Percentiles rank a stretch among this genome's conserved stretches.
phyloP scores from a whole-genome alignment of 257 asterid species.

The Eucommia ulmoides region DNA sequence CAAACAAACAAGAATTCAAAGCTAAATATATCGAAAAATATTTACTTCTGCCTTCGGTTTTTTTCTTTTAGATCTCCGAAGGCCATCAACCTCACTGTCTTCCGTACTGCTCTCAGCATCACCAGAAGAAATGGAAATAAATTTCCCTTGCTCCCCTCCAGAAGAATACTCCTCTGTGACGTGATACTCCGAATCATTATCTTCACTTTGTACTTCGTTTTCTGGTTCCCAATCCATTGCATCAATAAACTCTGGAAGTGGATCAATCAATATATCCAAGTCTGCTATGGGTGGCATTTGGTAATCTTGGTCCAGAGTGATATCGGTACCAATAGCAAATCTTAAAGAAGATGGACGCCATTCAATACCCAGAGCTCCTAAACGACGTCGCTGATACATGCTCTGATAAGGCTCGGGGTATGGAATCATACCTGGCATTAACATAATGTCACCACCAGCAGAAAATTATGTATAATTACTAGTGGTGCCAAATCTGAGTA shows the following conservation, averaged over 20 bases:
- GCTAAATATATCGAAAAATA: slow-evolving; percentile 1
- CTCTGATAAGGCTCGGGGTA: slow-evolving; percentile 95
- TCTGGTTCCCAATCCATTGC: slow-evolving; percentile 97
- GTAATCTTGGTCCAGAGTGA: slow-evolving; percentile 67
- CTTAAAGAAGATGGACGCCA: slow-evolving; percentile 92
- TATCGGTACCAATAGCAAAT: slow-evolving; percentile 79
- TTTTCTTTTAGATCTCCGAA: slow-evolving; percentile 75
- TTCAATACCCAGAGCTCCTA: slow-evolving; percentile 87
- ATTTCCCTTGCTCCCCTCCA: slow-evolving; percentile 68
- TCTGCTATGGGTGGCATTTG: slow-evolving; percentile 72
- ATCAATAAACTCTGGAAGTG: slow-evolving; percentile 80
- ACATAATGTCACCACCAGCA: too few species aligned
- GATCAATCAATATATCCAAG: slow-evolving; percentile 68
- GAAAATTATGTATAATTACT: too few species aligned
- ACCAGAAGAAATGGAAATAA: slow-evolving; percentile 36
- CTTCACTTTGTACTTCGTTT: slow-evolving; percentile 77
- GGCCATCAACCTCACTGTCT: slow-evolving; percentile 35
- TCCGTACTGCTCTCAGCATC: slow-evolving; percentile 54
- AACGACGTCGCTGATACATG: slow-evolving; percentile 67
- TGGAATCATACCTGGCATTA: slow-evolving; percentile 71
- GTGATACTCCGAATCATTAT: slow-evolving; percentile 85
- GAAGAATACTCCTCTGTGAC: slow-evolving; percentile 75
- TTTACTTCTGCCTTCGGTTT: slow-evolving; percentile 56
- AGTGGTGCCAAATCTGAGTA: too few species aligned
- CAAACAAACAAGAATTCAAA: background rate